Base-by-base conservation (phyloP, 441 rosid genomes). In the Daphne laureola region DNA sequence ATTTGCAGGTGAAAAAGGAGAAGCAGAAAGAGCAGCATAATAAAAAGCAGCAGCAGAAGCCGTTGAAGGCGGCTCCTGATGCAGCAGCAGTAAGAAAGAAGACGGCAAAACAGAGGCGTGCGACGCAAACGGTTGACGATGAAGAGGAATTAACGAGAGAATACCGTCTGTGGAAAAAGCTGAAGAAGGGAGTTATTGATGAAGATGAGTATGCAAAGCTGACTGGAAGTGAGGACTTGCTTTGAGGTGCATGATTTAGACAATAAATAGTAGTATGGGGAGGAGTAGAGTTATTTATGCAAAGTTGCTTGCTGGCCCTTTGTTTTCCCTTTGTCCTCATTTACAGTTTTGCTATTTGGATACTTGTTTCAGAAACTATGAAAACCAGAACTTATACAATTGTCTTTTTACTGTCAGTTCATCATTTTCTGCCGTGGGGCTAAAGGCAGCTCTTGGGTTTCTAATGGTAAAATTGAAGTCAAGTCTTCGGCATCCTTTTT, bases 21-120 rank as follows among this genome's bases (percentile, higher is more conserved):
- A 51, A 46, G 25, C 25, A 2, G 25, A 21, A 21, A 21, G 25
- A 2, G 65, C 72, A 65, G 38, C 65, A 71, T 21, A 21, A 21
- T 2, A 21, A 21, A 54, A 48, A 65, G 69, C 68, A 68, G 63
- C 78, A 77, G 9, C 71, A 71, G 62, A 79, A 69, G 73, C 69
- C 45, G 1, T 66, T 70, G 45, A 88, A 74, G 67, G 62, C 53
- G 67, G 62, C 53, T 21, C 51, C 61, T 21, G 61, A 57, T 49
- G 50, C 71, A 38, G 64, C 71, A 38, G 64, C 51, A 13, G 54
- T 55, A 54, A 84, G 76, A 75, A 91, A 88, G 81, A 74, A 81
- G 69, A 91, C 98, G 0, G 96, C 93, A 36, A 92, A 78, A 53
- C 98, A 89, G 63, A 82, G 98, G 62, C 94, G 84, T 41, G 81